These are phyloP conservation scores for Cytospora piceae DNA, from an alignment of 2,329 filamentous ascomycete genomes.

Conservation along the genomic window DNA sequence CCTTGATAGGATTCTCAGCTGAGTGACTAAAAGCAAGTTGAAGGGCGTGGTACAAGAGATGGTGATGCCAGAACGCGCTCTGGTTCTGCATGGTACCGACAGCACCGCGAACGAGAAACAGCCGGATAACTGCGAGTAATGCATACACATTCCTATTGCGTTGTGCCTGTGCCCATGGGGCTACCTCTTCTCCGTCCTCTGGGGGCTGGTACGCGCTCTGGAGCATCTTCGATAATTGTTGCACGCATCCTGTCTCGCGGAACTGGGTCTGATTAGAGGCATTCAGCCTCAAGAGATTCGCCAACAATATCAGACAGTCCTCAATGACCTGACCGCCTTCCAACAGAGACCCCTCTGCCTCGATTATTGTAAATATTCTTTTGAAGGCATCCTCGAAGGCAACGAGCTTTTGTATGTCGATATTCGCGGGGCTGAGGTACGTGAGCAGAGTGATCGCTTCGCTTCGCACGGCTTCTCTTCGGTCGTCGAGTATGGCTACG, in stretches of 20 bases:
- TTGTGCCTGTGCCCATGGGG: slow-evolving; percentile 75
- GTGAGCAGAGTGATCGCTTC: slow-evolving; percentile 86
- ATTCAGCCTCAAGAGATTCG: slow-evolving; percentile 86
- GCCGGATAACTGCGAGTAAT: slow-evolving; percentile 79
- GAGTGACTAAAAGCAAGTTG: slow-evolving; percentile 78
- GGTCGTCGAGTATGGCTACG: slow-evolving; percentile 82
- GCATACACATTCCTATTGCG: slow-evolving; percentile 92
- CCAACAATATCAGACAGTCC: slow-evolving; percentile 88
- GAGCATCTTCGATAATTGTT: slow-evolving; percentile 71
- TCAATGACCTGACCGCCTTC: slow-evolving; percentile 88
- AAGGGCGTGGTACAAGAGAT: slow-evolving; percentile 77
- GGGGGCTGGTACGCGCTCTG: slow-evolving; percentile 59
- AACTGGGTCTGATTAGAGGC: slow-evolving; percentile 92
- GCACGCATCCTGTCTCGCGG: slow-evolving; percentile 83
- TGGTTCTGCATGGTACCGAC: slow-evolving; percentile 83
- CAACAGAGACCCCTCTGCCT: slow-evolving; percentile 76
- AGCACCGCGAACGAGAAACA: slow-evolving; percentile 84
- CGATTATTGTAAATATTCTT: slow-evolving; percentile 79
- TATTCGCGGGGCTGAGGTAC: slow-evolving; percentile 81
- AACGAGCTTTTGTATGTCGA: slow-evolving; percentile 91
- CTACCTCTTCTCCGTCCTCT: slow-evolving; percentile 62
- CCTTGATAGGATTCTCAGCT: slow-evolving; percentile 76
- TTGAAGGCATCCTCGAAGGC: slow-evolving; percentile 96
- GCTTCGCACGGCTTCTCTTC: slow-evolving; percentile 83
- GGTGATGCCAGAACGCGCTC: slow-evolving; percentile 80